Evolutionary conservation across 345 rosid species (phyloP).

Genomic region (Populus pruinosa): DNA sequence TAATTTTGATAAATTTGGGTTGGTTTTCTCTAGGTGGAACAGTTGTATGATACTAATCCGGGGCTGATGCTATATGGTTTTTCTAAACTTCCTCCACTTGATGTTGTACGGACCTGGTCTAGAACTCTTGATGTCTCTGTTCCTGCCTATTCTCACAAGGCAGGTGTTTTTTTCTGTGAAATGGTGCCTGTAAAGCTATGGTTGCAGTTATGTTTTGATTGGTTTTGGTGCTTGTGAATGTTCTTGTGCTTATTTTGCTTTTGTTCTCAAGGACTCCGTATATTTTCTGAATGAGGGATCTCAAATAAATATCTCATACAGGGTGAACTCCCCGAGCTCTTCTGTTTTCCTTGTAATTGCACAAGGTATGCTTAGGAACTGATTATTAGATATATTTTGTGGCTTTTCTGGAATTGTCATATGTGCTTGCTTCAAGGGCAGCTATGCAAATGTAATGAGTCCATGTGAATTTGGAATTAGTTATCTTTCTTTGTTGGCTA

Average conservation of each 20-base stretch:
- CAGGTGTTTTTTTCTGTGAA: conserved; percentile 25
- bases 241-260: conserved; percentile 7
- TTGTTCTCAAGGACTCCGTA: conserved; percentile 62
- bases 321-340: conserved; percentile 49
- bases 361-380: conserved; percentile 51
- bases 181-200: background rate
- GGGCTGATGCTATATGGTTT: conserved; percentile 60
- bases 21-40: conserved; percentile 53
- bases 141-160: conserved; percentile 72
- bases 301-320: conserved; percentile 64
- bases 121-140: conserved; percentile 43
- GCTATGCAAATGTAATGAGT: background rate
- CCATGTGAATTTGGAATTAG: background rate
- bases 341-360: conserved; percentile 74
- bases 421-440: background rate
- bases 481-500: background rate
- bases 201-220: background rate
- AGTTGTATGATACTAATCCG: conserved; percentile 45
- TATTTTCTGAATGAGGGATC: conserved; percentile 74
- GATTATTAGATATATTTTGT: background rate
- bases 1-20: conserved; percentile 2
- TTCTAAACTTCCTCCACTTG: conserved; percentile 63
- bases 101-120: conserved; percentile 59
- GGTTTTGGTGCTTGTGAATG: background rate
- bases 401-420: background rate